Percentiles rank a stretch among this genome's conserved stretches.
Conservation (phyloP, 2,329 filamentous ascomycete genomes). For the Hypomyces rosellus region DNA sequence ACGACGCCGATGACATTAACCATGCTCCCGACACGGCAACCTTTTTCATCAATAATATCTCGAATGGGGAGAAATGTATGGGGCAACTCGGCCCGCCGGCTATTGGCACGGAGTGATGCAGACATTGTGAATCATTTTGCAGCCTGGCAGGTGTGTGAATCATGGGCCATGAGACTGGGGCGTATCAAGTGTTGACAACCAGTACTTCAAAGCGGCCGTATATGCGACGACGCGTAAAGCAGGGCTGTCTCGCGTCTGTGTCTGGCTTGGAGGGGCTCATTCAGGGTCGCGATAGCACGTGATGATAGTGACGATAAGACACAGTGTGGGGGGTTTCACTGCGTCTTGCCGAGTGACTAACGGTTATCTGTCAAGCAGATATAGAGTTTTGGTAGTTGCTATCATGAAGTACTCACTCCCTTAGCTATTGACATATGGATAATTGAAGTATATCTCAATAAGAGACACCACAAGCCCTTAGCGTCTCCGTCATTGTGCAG, state of each 20-base stretch:
- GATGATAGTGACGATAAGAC: neutral
- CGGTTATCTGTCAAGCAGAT: no score
- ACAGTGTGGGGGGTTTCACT: no score
- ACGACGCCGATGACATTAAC: constrained; percentile 66
- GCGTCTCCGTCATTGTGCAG: neutral
- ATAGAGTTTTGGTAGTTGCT: no score
- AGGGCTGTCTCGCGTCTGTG: neutral
- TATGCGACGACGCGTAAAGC: neutral
- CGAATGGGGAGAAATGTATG: constrained; percentile 26
- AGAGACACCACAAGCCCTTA: neutral
- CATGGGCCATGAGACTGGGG: neutral
- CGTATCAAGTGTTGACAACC: no score
- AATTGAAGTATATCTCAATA: neutral
- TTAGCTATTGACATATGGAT: neutral
- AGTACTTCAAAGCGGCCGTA: neutral
- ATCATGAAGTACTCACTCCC: neutral
- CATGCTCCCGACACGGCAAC: constrained; percentile 18
- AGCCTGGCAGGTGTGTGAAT: neutral
- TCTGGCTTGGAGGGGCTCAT: neutral
- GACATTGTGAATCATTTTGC: constrained; percentile 7
- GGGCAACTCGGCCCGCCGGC: constrained; percentile 13
- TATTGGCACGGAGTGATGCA: neutral
- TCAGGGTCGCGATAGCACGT: neutral
- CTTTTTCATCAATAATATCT: constrained; percentile 37
- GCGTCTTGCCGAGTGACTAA: no score